phyloP scores from a whole-genome alignment of 768 basidiomycete genomes.

The Leccinellum rugosiceps region DNA sequence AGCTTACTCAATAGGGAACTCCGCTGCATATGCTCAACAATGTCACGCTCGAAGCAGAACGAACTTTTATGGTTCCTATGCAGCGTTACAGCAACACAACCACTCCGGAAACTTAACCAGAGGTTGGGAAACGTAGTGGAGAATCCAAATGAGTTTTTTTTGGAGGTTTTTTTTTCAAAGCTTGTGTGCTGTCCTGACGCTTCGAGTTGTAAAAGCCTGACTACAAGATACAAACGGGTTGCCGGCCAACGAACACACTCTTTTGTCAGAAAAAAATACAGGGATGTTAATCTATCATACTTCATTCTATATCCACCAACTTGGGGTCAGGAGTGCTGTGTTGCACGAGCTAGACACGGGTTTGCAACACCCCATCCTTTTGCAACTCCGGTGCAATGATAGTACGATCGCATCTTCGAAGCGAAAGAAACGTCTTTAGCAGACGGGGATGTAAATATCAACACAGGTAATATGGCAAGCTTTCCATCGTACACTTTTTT shows the following conservation, averaged over 20 bases:
- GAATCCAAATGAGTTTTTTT: neutral
- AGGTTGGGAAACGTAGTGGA: neutral
- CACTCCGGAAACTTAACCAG: neutral
- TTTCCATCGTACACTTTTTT: slow-evolving; percentile 10
- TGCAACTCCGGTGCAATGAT: neutral
- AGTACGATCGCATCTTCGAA: too few relatives aligned
- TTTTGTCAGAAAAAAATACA: neutral
- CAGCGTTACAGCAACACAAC: neutral
- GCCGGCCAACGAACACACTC: neutral
- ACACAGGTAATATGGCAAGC: slow-evolving; percentile 4
- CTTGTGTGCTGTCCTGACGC: neutral
- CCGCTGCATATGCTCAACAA: neutral
- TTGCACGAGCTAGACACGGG: neutral
- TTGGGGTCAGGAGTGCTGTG: neutral
- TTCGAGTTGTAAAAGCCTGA: neutral
- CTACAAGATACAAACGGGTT: neutral
- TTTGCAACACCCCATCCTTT: neutral
- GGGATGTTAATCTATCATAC: neutral
- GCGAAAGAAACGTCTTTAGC: neutral
- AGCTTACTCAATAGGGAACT: neutral
- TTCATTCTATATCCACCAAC: neutral
- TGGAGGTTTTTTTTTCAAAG: neutral
- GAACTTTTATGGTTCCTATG: neutral
- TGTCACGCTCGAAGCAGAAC: neutral
- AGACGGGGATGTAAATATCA: neutral